Base-by-base conservation (phyloP, 139 green algal genomes). In the Yamagishiella unicocca region DNA sequence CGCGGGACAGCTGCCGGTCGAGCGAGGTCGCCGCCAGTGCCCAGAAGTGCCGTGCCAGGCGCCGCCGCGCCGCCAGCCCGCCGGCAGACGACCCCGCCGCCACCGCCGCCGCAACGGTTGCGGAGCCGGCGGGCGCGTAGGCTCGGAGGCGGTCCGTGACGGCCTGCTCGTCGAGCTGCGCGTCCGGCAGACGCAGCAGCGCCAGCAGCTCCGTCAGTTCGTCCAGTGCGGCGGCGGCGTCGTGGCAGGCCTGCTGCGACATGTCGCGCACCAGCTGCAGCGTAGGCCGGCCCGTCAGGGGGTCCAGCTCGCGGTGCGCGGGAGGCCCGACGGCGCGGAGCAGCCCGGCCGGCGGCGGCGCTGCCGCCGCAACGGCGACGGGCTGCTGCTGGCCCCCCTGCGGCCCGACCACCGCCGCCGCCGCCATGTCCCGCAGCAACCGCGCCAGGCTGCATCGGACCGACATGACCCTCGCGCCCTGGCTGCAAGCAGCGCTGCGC, bases 221-320 rank as follows among this genome's bases (percentile, higher is more conserved):
- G 25, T 92, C 90, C 29, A 93, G 66, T 12, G 89, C 79, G 1
- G 67, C 83, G 6, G 40, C 42, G 19, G 82, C 61, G 46, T 93
- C 92, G n/a, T 9, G 33, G 27, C 64, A 68, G 31, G 88, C 88
- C 70, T 94, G 92, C 43, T 92, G 73, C 40, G 78, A 83, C 67
- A 91, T 90, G 66, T 93, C 88, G 5, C 83, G 58, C 10, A 92
- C 71, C 46, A 93, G 90, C 90, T 92, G 75, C 74, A 94, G 92
- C 53, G 89, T 93, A 42, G 92, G 91, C 22, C 89, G 87, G 2
- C 74, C 84, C 8, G 87, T 90, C n/a, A 84, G 54, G 1, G 87
- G 86, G 82, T 94, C 91, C 31, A 92, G 43, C 31, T 90, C 89
- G 8, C 80, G 67, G 38, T 83, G 86, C 29, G 61, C 37, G 21